Evolutionary conservation across 202 grass and related monocot species (phyloP).

Genomic region (Bolboschoenoplectus hybrid): DNA sequence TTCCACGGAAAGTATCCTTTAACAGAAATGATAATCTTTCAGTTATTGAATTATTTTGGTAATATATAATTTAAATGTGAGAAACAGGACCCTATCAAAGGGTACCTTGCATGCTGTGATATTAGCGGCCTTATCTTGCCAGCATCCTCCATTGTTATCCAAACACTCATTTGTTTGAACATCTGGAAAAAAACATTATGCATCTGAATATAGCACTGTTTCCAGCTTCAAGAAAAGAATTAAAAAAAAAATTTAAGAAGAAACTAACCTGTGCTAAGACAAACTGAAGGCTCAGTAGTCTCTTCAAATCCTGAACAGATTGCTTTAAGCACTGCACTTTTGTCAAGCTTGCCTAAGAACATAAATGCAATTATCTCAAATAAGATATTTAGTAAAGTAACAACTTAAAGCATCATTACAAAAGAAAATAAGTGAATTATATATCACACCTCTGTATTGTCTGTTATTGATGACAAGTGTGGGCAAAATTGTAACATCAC

Average conservation of each 20-base stretch:
- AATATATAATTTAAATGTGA: constrained; percentile 29
- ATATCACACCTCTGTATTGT: constrained; percentile 76
- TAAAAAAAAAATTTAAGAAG: constrained; percentile 7
- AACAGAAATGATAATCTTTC: constrained; percentile 35
- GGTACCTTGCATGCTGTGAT: constrained; percentile 86
- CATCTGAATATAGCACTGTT: constrained; percentile 16
- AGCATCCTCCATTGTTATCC: constrained; percentile 93
- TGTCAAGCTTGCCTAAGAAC: constrained; percentile 78
- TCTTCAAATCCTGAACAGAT: constrained; percentile 92
- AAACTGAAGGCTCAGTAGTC: constrained; percentile 78
- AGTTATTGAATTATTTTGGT: constrained; percentile 29
- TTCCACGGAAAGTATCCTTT: constrained; percentile 93
- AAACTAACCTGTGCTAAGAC: constrained; percentile 71
- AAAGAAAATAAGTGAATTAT: constrained; percentile 31
- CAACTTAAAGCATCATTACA: constrained; percentile 35
- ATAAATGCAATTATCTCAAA: constrained; percentile 33
- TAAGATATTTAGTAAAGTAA: constrained; percentile 25
- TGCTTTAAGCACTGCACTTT: constrained; percentile 84
- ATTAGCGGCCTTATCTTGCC: constrained; percentile 61
- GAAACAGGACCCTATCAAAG: constrained; percentile 18
- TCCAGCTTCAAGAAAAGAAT: constrained; percentile 42
- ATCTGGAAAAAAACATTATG: constrained; percentile 47
- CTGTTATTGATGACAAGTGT: constrained; percentile 87
- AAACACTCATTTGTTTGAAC: constrained; percentile 96
- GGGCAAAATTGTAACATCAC: constrained; percentile 91